phyloP scores from a whole-genome alignment of 2,329 filamentous ascomycete species.

The Exophiala lecanii-corni region DNA sequence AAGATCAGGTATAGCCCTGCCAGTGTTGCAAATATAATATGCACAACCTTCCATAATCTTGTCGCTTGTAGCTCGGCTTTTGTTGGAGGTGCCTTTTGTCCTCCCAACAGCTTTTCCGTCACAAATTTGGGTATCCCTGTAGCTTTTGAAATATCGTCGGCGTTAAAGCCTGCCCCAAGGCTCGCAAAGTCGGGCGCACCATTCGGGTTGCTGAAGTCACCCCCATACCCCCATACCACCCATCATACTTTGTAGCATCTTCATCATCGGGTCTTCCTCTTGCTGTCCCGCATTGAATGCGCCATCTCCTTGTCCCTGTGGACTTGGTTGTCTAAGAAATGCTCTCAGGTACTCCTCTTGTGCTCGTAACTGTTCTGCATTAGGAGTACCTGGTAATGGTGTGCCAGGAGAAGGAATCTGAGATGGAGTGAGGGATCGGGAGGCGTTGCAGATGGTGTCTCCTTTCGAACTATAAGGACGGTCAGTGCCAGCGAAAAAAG shows the following conservation, averaged over 20 bases:
- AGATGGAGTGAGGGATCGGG: constrained; percentile 28
- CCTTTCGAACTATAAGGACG: constrained; percentile 27
- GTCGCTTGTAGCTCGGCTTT: constrained; percentile 34
- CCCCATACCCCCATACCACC: constrained; percentile 29
- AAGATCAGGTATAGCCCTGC: constrained; percentile 51
- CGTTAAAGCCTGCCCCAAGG: constrained; percentile 17
- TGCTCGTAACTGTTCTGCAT: constrained; percentile 32
- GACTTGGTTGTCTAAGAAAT: constrained; percentile 25
- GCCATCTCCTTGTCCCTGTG: constrained; percentile 17
- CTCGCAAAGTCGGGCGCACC: constrained; percentile 7
- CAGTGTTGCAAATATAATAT: constrained; percentile 54
- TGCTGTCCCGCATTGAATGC: constrained; percentile 31
- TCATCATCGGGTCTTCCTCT: constrained; percentile 50
- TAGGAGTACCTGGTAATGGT: constrained; percentile 15
- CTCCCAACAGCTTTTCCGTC: constrained; percentile 35
- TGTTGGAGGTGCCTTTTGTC: constrained; percentile 35
- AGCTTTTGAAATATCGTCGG: constrained; percentile 26
- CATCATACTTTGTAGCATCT: constrained; percentile 51
- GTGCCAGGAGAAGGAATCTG: constrained; percentile 16
- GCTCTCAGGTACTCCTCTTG: constrained; percentile 37
- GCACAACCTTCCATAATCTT: constrained; percentile 53
- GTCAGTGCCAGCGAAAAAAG: too few species aligned
- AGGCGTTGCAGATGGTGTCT: constrained; percentile 27
- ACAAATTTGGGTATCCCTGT: constrained; percentile 30
- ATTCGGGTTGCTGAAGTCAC: constrained; percentile 13